phyloP scores from a whole-genome alignment of 495 filamentous ascomycete species.

The Neurospora sp. region DNA sequence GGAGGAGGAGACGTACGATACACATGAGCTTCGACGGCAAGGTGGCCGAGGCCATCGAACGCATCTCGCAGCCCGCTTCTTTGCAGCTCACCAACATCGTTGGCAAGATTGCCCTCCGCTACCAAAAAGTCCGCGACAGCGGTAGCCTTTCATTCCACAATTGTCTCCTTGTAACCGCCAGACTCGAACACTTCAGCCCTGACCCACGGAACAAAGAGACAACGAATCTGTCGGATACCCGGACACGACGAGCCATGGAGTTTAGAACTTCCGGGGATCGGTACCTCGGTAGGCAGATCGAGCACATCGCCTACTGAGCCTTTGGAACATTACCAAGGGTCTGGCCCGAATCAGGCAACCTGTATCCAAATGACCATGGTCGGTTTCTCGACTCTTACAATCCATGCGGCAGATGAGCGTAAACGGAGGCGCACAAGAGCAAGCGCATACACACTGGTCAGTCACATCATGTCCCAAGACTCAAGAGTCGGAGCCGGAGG shows the following conservation, averaged over 20 bases:
- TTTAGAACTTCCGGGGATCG: background rate
- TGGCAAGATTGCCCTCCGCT: background rate
- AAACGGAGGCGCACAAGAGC: background rate
- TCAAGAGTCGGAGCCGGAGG: background rate
- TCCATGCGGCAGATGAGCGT: background rate
- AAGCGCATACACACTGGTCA: background rate
- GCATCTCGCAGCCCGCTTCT: background rate
- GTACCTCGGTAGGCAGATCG: background rate
- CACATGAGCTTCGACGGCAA: background rate
- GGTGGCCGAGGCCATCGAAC: background rate
- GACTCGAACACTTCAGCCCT: background rate
- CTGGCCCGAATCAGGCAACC: background rate
- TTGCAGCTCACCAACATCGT: fast-evolving
- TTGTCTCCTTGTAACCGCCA: background rate
- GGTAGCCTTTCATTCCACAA: background rate
- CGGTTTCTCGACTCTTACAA: background rate
- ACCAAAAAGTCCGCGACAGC: background rate
- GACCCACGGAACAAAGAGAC: background rate
- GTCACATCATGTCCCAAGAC: background rate
- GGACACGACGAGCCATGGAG: background rate
- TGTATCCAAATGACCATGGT: background rate
- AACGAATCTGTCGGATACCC: background rate
- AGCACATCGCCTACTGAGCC: background rate
- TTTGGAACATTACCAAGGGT: background rate
- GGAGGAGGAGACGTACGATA: background rate